Evolutionary conservation across 139 green algal genomes (phyloP), one percentile per base, ranked within the genome.

Genomic region (Dunaliella primolecta): DNA sequence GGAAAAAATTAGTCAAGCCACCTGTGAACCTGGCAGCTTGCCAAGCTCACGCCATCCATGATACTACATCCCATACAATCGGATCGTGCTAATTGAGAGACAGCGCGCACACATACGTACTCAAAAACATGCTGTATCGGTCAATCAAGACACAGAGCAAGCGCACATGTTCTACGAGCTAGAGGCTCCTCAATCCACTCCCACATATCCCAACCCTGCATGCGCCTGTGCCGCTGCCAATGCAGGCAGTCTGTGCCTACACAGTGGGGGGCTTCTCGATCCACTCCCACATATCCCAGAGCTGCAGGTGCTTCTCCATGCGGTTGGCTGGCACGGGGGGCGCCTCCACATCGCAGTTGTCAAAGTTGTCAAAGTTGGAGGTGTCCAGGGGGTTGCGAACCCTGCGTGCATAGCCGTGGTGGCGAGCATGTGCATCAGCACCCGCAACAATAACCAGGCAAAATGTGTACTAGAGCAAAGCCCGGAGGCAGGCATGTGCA

Each of bases 331-430:
- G 84, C 81, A 89, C 81, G 23, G 85, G 83, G 27, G 82, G 85
- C 75, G 82, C 46, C 55, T 91, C 89, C 0, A 86, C 55, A 34
- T 93, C 91, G 2, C 80, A 85, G 24, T 88, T 87, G 83, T 95
- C 92, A 85, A 94, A 95, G 77, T 91, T 90, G 75, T 94, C 92
- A 87, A 95, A 95, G 88, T 95, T 94, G 57, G 88, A 93, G 0
- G 92, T 95, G 88, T 95, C 92, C 57, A 93, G 84, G 55, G 90
- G 89, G 83, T 90, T 92, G 15, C 87, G 84, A 27, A 91, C 86
- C 55, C 85, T 88, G 85, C 72, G 36, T 31, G 74, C 75, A 36
- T 64, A 15, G n/a, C n/a, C n/a, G n/a, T n/a, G 56, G 76, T 25
- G 31, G 3, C 76, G 76, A 21, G 31, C 32, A 24, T 27, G 30